These are phyloP conservation scores for Fusarium ramigenum DNA, from an alignment of 2,329 filamentous ascomycete genomes.

Conservation along the genomic window DNA sequence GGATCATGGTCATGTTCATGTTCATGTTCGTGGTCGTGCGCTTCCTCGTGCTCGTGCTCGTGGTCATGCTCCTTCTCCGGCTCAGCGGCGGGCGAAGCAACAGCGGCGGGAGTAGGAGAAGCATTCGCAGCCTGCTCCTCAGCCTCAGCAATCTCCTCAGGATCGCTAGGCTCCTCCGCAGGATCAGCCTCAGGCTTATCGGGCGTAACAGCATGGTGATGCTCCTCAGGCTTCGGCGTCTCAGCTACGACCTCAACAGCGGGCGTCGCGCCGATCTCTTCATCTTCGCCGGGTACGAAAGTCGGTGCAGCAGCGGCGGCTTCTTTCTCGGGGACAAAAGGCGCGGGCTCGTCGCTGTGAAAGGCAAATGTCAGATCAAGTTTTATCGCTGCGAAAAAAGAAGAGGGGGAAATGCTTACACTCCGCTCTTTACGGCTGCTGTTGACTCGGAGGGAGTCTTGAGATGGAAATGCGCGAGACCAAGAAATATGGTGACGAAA, in stretches of 20 bases:
- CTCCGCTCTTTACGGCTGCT: neutral
- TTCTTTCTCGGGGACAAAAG: constrained; percentile 24
- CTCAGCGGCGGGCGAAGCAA: neutral
- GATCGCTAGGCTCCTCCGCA: constrained; percentile 8
- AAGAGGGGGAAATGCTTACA: neutral
- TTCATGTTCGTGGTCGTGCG: neutral
- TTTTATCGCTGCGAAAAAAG: neutral
- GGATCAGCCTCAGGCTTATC: constrained; percentile 1
- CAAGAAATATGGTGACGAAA: constrained; percentile 25
- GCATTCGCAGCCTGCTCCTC: neutral
- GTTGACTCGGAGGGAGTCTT: constrained; percentile 10
- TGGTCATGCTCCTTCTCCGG: neutral
- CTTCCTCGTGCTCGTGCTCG: neutral
- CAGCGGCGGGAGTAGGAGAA: neutral
- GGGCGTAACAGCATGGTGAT: neutral
- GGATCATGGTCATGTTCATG: neutral
- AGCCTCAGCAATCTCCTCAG: constrained; percentile 12
- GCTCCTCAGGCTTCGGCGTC: neutral
- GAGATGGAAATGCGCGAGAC: constrained; percentile 24
- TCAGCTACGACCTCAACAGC: neutral
- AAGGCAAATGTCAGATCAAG: neutral
- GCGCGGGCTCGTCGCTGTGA: constrained; percentile 17
- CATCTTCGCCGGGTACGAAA: constrained; percentile 12
- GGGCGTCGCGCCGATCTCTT: neutral
- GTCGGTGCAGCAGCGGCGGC: constrained; percentile 8